These are phyloP conservation scores for Malassezia slooffiae DNA, from an alignment of 1,284 basidiomycete species.

Conservation along the genomic window DNA sequence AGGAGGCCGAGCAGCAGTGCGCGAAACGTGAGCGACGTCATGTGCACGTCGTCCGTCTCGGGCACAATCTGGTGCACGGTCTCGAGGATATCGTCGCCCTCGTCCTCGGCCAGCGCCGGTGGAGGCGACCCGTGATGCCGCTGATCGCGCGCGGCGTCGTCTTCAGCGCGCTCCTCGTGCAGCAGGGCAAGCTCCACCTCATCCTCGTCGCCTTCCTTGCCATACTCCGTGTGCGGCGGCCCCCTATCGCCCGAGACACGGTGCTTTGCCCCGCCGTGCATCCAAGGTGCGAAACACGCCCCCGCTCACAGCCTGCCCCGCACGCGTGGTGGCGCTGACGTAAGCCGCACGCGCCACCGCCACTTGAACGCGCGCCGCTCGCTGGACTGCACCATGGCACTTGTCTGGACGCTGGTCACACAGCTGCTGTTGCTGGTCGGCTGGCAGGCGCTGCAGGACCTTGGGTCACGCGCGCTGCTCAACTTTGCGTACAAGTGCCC, in stretches of 20 bases:
- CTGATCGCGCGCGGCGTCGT: not conserved
- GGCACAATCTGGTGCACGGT: conserved; percentile 49
- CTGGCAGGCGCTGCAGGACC: conserved; percentile 2
- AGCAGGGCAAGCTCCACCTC: conserved; percentile 8
- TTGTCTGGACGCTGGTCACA: not conserved
- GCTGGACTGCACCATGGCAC: not conserved
- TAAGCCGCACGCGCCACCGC: not conserved
- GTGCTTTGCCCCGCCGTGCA: not conserved
- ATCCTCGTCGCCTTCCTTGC: not conserved
- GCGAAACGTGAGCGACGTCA: conserved; percentile 52
- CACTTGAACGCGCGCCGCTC: not conserved
- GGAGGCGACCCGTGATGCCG: not conserved
- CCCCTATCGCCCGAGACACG: conserved; percentile 1
- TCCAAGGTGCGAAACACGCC: not conserved
- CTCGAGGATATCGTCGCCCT: conserved; percentile 29
- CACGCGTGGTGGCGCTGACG: not conserved
- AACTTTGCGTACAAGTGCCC: not conserved
- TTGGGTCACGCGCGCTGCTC: conserved; percentile 1
- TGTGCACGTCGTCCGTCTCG: conserved; percentile 51
- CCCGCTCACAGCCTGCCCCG: not conserved
- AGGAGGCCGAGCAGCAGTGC: conserved; percentile 51
- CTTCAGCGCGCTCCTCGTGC: conserved; percentile 1
- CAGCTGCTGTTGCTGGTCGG: conserved; percentile 1
- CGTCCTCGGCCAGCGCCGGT: conserved; percentile 19
- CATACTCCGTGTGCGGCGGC: not conserved